phyloP scores from a whole-genome alignment of 108 stramenopile genomes.

The Chaetoceros muelleri region DNA sequence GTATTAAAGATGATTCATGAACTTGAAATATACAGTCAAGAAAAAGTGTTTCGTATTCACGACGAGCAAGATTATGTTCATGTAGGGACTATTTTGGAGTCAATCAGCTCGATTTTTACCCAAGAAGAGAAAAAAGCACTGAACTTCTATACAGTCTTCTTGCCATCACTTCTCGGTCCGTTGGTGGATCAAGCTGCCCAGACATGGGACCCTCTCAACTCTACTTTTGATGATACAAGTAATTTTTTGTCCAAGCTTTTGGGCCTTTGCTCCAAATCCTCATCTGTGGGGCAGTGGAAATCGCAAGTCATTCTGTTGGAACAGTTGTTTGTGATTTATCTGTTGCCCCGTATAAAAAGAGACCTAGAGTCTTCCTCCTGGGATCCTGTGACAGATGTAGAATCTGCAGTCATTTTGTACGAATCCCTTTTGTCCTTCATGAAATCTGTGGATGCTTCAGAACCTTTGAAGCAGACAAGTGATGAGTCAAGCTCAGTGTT shows the following conservation, averaged over 20 bases:
- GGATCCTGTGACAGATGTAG: conserved; percentile 44
- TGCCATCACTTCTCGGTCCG: conserved; percentile 57
- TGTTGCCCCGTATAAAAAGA: conserved; percentile 45
- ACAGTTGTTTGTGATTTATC: conserved; percentile 29
- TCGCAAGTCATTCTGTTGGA: conserved; percentile 19
- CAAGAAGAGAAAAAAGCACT: conserved; percentile 41
- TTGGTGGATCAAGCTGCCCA: conserved; percentile 28
- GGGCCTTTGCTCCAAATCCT: conserved; percentile 13
- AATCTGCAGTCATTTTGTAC: conserved; percentile 36
- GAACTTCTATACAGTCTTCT: conserved; percentile 42
- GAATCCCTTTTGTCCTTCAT: conserved; percentile 32
- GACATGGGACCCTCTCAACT: conserved; percentile 37
- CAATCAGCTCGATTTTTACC: conserved; percentile 10
- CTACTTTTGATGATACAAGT: conserved; percentile 13
- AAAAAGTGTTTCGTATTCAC: background rate
- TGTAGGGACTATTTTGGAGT: conserved; percentile 7
- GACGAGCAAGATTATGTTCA: background rate
- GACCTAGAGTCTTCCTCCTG: conserved; percentile 52
- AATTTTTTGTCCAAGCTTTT: conserved; percentile 20
- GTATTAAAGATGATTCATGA: conserved; percentile 30
- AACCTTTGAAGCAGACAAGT: conserved; percentile 14
- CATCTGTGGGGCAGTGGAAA: conserved; percentile 9
- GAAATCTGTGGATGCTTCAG: conserved; percentile 7
- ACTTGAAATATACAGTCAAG: conserved; percentile 20
- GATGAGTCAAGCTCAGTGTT: background rate